Base-by-base conservation (phyloP, 2,329 filamentous ascomycete species). In the Xylariales sp. region DNA sequence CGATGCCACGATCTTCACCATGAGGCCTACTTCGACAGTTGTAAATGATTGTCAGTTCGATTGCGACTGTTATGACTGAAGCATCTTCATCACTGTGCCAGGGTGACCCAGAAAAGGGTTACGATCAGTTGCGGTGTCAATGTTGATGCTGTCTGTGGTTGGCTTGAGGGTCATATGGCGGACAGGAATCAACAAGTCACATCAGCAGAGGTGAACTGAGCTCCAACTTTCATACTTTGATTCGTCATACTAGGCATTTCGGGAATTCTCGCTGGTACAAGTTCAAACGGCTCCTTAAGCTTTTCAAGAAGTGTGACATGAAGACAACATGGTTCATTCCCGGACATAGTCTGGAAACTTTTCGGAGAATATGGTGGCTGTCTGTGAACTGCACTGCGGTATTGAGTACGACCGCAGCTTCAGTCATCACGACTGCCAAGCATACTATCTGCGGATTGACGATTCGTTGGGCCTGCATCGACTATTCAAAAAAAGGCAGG, bases 91-190 rank as follows among this genome's bases (percentile, higher is more conserved):
- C n/a, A n/a, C n/a, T n/a, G n/a, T n/a, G n/a, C n/a, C 24, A 27
- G n/a, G n/a, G n/a, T 87, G 42, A 31, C 22, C 31, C 40, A 45
- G 38, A 45, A 45, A 16, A 20, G 25, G 15, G 42, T 45, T 33
- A 20, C 37, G 3, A 8, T 31, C 25, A 70, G 76, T 50, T 86
- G 86, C 51, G 81, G 82, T 3, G 80, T 88, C 18, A 84, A 89
- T 47, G 81, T 88, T 18, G 84, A 88, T 49, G 84, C 83, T 11
- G 81, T 88, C 2, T 78, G 83, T 2, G 83, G 84, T 4, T 88
- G 84, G 85, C 68, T 88, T 1, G 84, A 84, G 1, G 84, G 1
- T 84, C 78, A 0, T 88, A 89, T 52, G 82, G 82, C n/a, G 83
- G 85, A 27, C 75, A 88, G 58, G 84, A 88, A 55, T 82, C 75